These are phyloP conservation scores for Oryza longistaminata DNA, from an alignment of 176 grass and related monocot genomes.

Conservation along the genomic window DNA sequence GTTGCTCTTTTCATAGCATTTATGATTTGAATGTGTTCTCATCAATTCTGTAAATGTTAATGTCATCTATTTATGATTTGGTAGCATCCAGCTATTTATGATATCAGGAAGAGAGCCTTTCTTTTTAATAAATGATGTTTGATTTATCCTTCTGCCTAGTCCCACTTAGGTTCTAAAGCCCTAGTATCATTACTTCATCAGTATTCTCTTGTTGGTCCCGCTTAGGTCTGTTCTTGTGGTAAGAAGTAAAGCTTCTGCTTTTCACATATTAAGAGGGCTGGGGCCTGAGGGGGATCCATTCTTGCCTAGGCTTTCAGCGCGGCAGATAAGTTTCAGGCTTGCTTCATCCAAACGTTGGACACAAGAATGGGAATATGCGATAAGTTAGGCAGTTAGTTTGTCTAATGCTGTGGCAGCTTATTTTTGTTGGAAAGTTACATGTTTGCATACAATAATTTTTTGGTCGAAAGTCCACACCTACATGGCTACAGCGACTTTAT, in stretches of 20 bases:
- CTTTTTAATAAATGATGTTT: constrained; percentile 34
- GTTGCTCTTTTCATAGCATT: constrained; percentile 7
- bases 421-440: constrained; percentile 33
- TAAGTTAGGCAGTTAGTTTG: background rate
- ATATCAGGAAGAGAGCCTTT: constrained; percentile 20
- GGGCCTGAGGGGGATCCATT: background rate
- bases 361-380: constrained; percentile 23
- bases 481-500: constrained; percentile 17
- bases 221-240: constrained; percentile 30
- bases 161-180: constrained; percentile 18
- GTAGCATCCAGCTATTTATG: background rate
- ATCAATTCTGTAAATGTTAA: constrained; percentile 15
- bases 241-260: constrained; percentile 26
- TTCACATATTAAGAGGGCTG: background rate
- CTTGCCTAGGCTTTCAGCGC: constrained; percentile 1
- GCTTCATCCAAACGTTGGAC: constrained; percentile 27
- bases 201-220: constrained; percentile 28
- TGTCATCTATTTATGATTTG: background rate
- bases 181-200: background rate
- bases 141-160: background rate
- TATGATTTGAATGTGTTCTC: constrained; percentile 25
- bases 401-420: constrained; percentile 14
- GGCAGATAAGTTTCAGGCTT: constrained; percentile 31
- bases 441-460: constrained; percentile 36
- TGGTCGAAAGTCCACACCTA: constrained; percentile 46